phyloP scores from a whole-genome alignment of 208 protist genomes.

The Acanthamoeba healyi region DNA sequence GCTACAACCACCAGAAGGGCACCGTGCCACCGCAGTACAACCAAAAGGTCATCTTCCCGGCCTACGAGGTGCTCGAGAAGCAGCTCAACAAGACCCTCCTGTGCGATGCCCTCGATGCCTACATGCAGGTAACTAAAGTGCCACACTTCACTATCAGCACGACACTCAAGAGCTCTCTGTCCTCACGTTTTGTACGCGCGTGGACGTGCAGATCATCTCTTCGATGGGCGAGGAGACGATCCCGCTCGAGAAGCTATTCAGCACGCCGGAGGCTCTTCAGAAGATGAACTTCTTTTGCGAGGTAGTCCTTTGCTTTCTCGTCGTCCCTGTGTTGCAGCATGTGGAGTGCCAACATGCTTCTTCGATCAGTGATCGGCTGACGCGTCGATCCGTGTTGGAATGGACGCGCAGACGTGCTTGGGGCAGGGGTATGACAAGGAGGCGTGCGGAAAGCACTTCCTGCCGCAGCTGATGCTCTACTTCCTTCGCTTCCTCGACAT shows the following conservation, averaged over 20 bases:
- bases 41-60: constrained; percentile 55
- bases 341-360: too few species aligned
- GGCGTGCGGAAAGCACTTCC: constrained; percentile 56
- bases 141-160: not conserved
- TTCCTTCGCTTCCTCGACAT: constrained; percentile 74
- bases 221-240: not conserved
- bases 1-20: constrained; percentile 56
- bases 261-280: not conserved
- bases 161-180: not conserved
- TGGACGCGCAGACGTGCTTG: constrained; percentile 31
- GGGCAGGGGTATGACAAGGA: constrained; percentile 13
- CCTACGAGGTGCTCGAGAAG: constrained; percentile 47
- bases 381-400: too few species aligned
- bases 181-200: not conserved
- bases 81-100: constrained; percentile 26
- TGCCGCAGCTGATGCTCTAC: constrained; percentile 66
- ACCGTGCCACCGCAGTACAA: constrained; percentile 61
- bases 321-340: not conserved
- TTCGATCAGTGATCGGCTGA: too few species aligned
- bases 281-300: constrained; percentile 68
- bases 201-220: not conserved
- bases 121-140: constrained; percentile 70
- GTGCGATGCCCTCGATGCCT: constrained; percentile 41
- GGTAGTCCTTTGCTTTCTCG: not conserved
- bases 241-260: constrained; percentile 27